These are phyloP conservation scores for Nitzschia sp. DNA, from an alignment of 108 stramenopile genomes.

Conservation along the genomic window DNA sequence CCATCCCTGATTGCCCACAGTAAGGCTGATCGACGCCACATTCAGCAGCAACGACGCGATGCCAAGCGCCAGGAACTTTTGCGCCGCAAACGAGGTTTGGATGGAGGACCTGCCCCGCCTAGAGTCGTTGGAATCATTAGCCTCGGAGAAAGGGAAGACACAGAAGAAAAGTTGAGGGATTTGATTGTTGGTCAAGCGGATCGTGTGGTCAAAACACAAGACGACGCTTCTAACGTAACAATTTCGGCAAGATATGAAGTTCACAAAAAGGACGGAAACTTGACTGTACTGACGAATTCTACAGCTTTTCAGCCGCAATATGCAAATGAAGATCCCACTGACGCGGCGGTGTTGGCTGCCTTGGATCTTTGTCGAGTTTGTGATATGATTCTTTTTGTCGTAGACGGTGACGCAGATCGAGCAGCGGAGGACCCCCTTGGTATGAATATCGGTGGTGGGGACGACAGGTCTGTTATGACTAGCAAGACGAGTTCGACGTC, in stretches of 20 bases:
- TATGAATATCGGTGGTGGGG: constrained; percentile 51
- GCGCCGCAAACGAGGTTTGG: constrained; percentile 51
- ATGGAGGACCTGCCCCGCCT: constrained; percentile 52
- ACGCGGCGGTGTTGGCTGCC: constrained; percentile 77
- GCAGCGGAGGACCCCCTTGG: constrained; percentile 29
- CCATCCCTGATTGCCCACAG: constrained; percentile 30
- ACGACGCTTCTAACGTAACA: constrained; percentile 34
- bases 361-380: constrained; percentile 87
- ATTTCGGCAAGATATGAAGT: constrained; percentile 66
- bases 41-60: constrained; percentile 64
- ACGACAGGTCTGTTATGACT: constrained; percentile 42
- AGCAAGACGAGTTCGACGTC: constrained; percentile 48
- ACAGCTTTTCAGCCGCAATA: constrained; percentile 76
- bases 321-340: constrained; percentile 23
- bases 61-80: constrained; percentile 47
- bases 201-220: constrained; percentile 31
- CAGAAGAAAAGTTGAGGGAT: constrained; percentile 64
- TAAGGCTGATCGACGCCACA: constrained; percentile 76
- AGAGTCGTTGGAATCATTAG: constrained; percentile 89
- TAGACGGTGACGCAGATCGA: constrained; percentile 71
- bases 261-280: constrained; percentile 77
- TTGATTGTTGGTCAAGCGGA: constrained; percentile 48
- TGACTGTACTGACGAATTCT: constrained; percentile 80
- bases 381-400: constrained; percentile 83
- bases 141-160: constrained; percentile 54